phyloP scores from a whole-genome alignment of 148 eudicot genomes.

The Chenopodium formosanum region DNA sequence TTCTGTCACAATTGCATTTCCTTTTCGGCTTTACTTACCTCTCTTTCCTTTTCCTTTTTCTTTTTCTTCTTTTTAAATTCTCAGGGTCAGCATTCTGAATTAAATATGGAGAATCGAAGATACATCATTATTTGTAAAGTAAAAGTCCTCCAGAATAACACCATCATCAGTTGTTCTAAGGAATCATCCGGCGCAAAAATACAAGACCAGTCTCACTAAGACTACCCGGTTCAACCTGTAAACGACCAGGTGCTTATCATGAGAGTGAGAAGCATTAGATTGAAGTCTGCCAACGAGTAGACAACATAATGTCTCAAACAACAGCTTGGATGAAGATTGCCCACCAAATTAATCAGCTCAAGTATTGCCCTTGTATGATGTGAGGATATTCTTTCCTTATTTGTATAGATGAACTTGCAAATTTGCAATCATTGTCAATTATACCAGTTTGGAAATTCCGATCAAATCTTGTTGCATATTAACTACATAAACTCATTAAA shows the following conservation, averaged over 20 bases:
- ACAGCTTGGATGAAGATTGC: neutral
- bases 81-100: neutral
- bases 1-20: neutral
- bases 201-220: neutral
- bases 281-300: neutral
- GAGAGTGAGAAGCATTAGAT: neutral
- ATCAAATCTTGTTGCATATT: neutral
- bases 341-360: neutral
- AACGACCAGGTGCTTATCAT: neutral
- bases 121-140: neutral
- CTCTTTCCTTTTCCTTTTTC: neutral
- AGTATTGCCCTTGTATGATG: neutral
- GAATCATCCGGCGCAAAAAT: neutral
- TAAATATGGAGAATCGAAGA: neutral
- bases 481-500: neutral
- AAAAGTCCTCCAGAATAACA: neutral
- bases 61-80: too few species aligned
- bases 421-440: neutral
- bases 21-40: constrained; percentile 1
- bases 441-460: neutral
- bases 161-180: neutral
- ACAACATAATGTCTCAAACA: neutral
- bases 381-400: neutral
- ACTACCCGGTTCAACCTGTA: neutral
- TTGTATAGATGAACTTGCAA: neutral